Conservation (phyloP, 2,329 filamentous ascomycete genomes). For the Penicillium corylophilum region DNA sequence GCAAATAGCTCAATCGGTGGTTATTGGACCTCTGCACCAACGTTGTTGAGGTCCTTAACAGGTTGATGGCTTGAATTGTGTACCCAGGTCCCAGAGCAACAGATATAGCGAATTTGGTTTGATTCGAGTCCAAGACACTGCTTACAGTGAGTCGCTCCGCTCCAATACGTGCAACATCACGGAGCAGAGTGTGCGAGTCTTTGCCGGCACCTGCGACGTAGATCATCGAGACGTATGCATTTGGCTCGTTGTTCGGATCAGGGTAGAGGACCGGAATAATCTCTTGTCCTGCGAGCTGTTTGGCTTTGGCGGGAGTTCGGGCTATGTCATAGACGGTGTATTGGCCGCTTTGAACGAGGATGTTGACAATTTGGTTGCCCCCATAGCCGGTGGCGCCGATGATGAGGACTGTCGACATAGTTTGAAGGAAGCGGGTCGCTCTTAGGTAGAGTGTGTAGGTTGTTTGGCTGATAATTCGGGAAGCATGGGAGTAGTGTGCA, state of each 20-base stretch:
- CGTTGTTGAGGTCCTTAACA: conserved; percentile 7
- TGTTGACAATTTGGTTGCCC: conserved; percentile 9
- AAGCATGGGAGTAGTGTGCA: not conserved
- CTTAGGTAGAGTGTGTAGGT: too few species aligned
- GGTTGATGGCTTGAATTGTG: conserved; percentile 4
- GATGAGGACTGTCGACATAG: conserved; percentile 19
- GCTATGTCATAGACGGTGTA: conserved; percentile 32
- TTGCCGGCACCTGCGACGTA: conserved; percentile 1
- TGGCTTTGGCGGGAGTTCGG: too few species aligned
- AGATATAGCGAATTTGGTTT: conserved; percentile 6
- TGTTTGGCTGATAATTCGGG: not conserved
- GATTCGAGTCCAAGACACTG: not conserved
- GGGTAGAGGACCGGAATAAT: conserved; percentile 6
- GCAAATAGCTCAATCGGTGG: conserved; percentile 1
- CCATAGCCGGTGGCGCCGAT: conserved; percentile 26
- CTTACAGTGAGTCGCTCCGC: not conserved
- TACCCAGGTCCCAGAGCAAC: conserved; percentile 11
- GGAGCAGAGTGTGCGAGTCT: conserved; percentile 1
- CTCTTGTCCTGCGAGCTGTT: conserved; percentile 49
- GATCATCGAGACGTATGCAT: not conserved
- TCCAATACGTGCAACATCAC: not conserved
- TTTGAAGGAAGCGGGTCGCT: too few species aligned
- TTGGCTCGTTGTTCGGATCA: conserved; percentile 1
- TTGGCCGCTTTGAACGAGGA: conserved; percentile 6
- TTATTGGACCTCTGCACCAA: not conserved